Conservation (phyloP, 495 filamentous ascomycete genomes). For the Letharia columbiana region DNA sequence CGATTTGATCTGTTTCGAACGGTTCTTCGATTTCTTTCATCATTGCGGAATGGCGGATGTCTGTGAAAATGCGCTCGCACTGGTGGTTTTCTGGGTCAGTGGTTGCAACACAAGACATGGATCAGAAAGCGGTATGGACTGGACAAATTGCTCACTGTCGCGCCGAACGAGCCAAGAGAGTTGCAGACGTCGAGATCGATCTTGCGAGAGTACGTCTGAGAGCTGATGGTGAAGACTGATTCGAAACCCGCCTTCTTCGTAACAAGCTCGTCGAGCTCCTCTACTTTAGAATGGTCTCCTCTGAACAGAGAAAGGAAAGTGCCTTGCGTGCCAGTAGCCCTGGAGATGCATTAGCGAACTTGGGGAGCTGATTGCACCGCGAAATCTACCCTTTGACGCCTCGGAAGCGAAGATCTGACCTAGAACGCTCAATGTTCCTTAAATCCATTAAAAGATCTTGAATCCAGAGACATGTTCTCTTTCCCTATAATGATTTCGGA, state of each 20-base stretch:
- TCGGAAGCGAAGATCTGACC: slow-evolving; percentile 69
- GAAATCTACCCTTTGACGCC: slow-evolving; percentile 51
- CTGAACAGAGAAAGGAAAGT: slow-evolving; percentile 79
- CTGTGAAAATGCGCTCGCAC: slow-evolving; percentile 61
- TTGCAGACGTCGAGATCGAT: slow-evolving; percentile 76
- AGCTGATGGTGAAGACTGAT: slow-evolving; percentile 62
- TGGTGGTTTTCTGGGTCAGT: slow-evolving; percentile 25
- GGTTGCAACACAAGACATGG: not conserved
- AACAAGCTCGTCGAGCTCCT: slow-evolving; percentile 62
- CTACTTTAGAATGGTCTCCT: slow-evolving; percentile 69
- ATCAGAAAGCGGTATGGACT: not conserved
- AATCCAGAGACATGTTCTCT: slow-evolving; percentile 71
- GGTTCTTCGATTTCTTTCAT: slow-evolving; percentile 15
- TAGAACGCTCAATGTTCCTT: slow-evolving; percentile 66
- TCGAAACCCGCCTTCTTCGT: slow-evolving; percentile 78
- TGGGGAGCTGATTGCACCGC: slow-evolving; percentile 24
- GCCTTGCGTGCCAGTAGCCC: slow-evolving; percentile 66
- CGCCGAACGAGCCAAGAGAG: slow-evolving; percentile 72
- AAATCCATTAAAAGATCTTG: slow-evolving; percentile 87
- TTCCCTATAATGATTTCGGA: slow-evolving; percentile 31
- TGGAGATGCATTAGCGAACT: not conserved
- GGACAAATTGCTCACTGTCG: slow-evolving; percentile 33
- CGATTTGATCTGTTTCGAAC: slow-evolving; percentile 34
- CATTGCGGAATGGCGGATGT: slow-evolving; percentile 72
- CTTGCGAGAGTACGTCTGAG: slow-evolving; percentile 78